Percentiles rank a stretch among this genome's conserved stretches.
These are phyloP conservation scores for Sporisorium graminicola DNA, from an alignment of 1,284 basidiomycete genomes.

Conservation along the genomic window DNA sequence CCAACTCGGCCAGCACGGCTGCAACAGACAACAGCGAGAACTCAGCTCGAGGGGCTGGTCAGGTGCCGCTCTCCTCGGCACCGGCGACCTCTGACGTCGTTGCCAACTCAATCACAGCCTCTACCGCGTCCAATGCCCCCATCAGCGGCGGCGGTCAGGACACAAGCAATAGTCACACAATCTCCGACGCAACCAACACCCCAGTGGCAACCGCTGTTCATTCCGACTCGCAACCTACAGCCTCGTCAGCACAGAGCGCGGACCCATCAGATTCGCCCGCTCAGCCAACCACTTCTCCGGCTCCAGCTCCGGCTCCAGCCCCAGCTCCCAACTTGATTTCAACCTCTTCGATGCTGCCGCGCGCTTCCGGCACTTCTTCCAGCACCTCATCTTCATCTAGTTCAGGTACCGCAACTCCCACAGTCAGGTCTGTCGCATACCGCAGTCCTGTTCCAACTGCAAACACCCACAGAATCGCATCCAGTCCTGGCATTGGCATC, in stretches of 20 bases:
- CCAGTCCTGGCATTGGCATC: neutral
- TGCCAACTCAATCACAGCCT: neutral
- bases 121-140: neutral
- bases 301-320: neutral
- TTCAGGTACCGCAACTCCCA: conserved; percentile 30
- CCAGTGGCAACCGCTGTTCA: neutral
- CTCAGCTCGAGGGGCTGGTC: neutral
- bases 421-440: neutral
- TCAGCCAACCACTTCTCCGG: neutral
- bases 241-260: neutral
- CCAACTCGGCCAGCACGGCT: conserved; percentile 1
- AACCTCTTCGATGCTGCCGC: conserved; percentile 32
- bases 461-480: conserved; percentile 4
- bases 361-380: conserved; percentile 17
- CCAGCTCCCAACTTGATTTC: neutral
- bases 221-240: neutral
- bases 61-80: neutral
- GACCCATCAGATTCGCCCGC: neutral
- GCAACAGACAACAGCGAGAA: neutral
- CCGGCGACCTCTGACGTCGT: neutral
- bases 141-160: neutral
- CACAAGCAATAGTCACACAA: neutral
- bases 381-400: conserved; percentile 25
- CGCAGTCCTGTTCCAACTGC: neutral
- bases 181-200: neutral